Evolutionary conservation across 176 grass and related monocot species (phyloP), one percentile per base, ranked within the genome.

Genomic region (Dactylis glomerata): DNA sequence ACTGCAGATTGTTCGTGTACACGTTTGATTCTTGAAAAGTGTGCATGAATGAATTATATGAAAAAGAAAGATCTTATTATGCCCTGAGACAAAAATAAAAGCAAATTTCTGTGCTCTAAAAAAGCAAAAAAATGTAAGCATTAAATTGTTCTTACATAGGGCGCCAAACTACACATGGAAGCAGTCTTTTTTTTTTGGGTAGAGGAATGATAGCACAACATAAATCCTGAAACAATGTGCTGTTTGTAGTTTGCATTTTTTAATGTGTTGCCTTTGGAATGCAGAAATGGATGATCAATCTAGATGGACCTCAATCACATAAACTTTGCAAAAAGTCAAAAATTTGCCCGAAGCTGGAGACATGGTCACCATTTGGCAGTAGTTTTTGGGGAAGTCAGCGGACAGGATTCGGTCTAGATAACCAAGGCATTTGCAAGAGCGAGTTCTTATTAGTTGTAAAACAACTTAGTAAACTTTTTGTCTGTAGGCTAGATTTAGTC

Each of bases 401-500:
- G 32, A 61, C 49, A 17, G 9, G 28, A 30, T 55, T 81, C 33
- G 22, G 23, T 54, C 32, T 54, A 52, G 31, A 55, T 44, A 16
- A 28, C 46, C 28, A 32, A 41, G 46, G 19, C 19, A 27, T 11
- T 24, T 79, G 51, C 12, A 10, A 45, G 41, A 19, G 19, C 23
- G 19, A 16, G 19, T 61, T 69, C 50, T 59, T 85, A 14, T 54
- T 77, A 27, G 77, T 77, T 62, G 38, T 79, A 41, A 46, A 50
- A 73, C 36, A 64, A 36, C 10, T 10, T 27, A 84, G 59, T 28
- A 19, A 58, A 11, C 14, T 22, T 75, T 22, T 71, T 47, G 15
- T 80, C 16, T 44, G 14, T 68, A 90, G 55, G n/a, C 37, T 6
- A 37, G 23, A 73, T 79, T 83, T 83, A 66, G 84, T 83, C 37